Evolutionary conservation across 306 rosid genomes (phyloP), one percentile per base, ranked within the genome.

Genomic region (Rosa lucieae): DNA sequence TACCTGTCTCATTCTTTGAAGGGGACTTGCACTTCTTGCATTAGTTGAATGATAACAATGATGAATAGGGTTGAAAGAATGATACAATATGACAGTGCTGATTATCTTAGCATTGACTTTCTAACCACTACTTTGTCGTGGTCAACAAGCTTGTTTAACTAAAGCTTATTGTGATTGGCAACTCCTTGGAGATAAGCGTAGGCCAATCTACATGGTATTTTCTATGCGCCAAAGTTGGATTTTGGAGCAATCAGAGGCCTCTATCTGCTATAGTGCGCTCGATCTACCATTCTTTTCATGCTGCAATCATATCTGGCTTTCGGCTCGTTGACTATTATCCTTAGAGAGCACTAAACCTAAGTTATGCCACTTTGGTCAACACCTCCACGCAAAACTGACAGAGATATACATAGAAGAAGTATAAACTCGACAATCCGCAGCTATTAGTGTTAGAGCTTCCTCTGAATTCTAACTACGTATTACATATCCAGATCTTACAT

Each of bases 121-220:
- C 12, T 3, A 39, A 20, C 29, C 72, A 67, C 49, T 8, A 39
- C 4, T 8, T 67, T 67, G 40, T 59, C 61, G 61, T 62, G 37
- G 35, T 76, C 71, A 76, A 21, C 72, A 10, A 13, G 20, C 61
- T 29, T 59, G 61, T n/a, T 77, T 48, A 29, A n/a, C 44, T 21
- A n/a, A n/a, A 26, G 3, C 8, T 32, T 20, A 8, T 8, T 39
- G n/a, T 20, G 48, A 35, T 51, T 77, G 15, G 73, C 40, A 53
- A 29, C 10, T 65, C 73, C 65, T 67, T 49, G 20, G 20, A 68
- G 66, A 68, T 68, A 40, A 77, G 80, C 43, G 20, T 68, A 42
- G 74, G 23, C 43, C 66, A 35, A 14, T 35, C 20, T 12, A 29
- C 10, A 12, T 55, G 61, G 8, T 29, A 2, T 63, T 26, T 29